Conservation (phyloP, 257 asterid species). For the Solanum raphanifolium region DNA sequence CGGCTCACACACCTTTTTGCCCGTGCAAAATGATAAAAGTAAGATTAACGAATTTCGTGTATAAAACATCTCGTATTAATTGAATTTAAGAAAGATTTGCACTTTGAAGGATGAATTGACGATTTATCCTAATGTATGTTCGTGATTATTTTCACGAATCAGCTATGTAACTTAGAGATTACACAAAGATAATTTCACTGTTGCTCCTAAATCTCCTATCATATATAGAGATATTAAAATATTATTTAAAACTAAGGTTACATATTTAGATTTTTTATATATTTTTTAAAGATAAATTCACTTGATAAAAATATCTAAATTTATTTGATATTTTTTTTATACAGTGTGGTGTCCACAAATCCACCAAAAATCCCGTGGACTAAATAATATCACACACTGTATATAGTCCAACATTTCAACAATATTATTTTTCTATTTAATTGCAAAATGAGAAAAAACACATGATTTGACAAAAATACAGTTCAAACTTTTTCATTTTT, state of each 20-base stretch:
- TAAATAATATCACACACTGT: neutral
- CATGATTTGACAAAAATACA: neutral
- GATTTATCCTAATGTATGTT: neutral
- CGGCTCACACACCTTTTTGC: neutral
- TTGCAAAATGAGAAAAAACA: neutral
- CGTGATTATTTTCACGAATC: neutral
- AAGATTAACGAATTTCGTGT: too few species aligned
- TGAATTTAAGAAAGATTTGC: rapidly evolving
- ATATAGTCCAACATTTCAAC: neutral
- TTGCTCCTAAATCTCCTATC: neutral
- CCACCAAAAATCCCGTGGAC: neutral
- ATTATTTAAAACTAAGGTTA: neutral
- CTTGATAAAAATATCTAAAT: neutral
- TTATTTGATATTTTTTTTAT: neutral
- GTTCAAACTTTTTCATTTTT: neutral
- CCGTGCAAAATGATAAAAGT: neutral
- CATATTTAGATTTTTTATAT: too few species aligned
- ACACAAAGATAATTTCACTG: neutral
- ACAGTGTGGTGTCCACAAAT: neutral
- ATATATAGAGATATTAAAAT: too few species aligned
- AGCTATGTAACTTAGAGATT: neutral
- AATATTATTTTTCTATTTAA: neutral
- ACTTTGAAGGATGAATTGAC: rapidly evolving
- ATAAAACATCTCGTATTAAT: neutral
- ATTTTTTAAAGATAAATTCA: neutral